Conservation (phyloP, 1,284 basidiomycete genomes). For the Cryptococcus maquisensis region DNA sequence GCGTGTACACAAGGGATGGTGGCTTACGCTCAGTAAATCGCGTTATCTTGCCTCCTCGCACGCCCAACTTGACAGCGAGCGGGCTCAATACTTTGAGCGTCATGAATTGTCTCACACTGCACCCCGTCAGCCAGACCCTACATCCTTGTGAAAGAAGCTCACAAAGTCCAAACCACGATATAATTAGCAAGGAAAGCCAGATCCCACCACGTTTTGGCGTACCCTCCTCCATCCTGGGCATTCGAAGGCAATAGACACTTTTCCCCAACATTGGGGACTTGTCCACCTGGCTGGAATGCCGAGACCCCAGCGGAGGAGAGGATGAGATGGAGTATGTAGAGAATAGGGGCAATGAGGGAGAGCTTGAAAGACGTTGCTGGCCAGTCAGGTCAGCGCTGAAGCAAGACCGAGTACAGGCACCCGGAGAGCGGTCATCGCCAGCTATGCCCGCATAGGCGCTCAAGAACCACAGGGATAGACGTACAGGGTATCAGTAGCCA, state of each 20-base stretch:
- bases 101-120: slow-evolving; percentile 67
- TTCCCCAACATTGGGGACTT: slow-evolving; percentile 67
- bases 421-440: too few relatives aligned
- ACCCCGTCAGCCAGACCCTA: neutral
- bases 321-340: slow-evolving; percentile 69
- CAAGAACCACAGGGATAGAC: slow-evolving; percentile 24
- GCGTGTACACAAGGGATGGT: too few relatives aligned
- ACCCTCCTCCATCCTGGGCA: slow-evolving; percentile 57
- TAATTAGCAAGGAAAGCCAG: slow-evolving; percentile 81
- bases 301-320: slow-evolving; percentile 34
- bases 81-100: slow-evolving; percentile 67
- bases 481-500: slow-evolving; percentile 74
- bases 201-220: slow-evolving; percentile 74
- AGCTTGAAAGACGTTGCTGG: slow-evolving; percentile 67
- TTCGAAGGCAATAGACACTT: slow-evolving; percentile 74
- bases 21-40: slow-evolving; percentile 72
- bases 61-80: slow-evolving; percentile 65
- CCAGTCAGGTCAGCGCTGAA: neutral
- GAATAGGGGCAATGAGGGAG: slow-evolving; percentile 64
- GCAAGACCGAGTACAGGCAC: too few relatives aligned
- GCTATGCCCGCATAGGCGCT: too few relatives aligned
- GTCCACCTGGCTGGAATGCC: slow-evolving; percentile 41
- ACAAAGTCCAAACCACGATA: slow-evolving; percentile 85
- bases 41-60: slow-evolving; percentile 65
- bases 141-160: slow-evolving; percentile 4